These are phyloP conservation scores for Melaleuca quinquenervia DNA, from an alignment of 345 rosid species.

Conservation along the genomic window DNA sequence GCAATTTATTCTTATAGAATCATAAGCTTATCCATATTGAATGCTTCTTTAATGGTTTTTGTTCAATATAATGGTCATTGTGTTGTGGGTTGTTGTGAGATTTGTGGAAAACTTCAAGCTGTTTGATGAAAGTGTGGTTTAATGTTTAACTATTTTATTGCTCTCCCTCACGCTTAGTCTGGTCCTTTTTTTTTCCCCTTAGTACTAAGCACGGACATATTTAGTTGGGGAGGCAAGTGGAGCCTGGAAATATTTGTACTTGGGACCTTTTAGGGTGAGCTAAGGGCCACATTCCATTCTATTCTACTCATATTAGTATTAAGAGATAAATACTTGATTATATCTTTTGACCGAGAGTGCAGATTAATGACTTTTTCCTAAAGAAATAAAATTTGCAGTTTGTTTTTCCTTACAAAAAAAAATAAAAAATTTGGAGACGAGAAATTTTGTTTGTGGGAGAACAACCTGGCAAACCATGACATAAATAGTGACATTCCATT, in stretches of 20 bases:
- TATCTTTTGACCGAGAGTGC: neutral
- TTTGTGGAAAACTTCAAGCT: no score
- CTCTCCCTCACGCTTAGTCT: no score
- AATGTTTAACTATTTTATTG: no score
- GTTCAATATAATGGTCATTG: neutral
- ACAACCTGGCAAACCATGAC: neutral
- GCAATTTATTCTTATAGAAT: neutral
- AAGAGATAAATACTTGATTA: neutral
- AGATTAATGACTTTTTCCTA: neutral
- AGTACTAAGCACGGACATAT: no score
- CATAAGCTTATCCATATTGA: neutral
- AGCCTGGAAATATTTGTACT: no score
- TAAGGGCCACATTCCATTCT: neutral
- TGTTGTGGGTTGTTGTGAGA: neutral
- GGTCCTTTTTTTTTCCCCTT: no score
- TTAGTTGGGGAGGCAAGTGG: no score
- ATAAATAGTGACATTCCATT: neutral
- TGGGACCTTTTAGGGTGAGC: neutral
- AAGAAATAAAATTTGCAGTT: neutral
- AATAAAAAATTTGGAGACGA: neutral
- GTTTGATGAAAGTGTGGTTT: no score
- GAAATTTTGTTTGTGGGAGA: neutral
- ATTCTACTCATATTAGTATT: neutral
- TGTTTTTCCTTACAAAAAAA: neutral
- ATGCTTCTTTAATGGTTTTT: neutral